Evolutionary conservation across 2,329 filamentous ascomycete genomes (phyloP).

Genomic region (Ustulina deusta): DNA sequence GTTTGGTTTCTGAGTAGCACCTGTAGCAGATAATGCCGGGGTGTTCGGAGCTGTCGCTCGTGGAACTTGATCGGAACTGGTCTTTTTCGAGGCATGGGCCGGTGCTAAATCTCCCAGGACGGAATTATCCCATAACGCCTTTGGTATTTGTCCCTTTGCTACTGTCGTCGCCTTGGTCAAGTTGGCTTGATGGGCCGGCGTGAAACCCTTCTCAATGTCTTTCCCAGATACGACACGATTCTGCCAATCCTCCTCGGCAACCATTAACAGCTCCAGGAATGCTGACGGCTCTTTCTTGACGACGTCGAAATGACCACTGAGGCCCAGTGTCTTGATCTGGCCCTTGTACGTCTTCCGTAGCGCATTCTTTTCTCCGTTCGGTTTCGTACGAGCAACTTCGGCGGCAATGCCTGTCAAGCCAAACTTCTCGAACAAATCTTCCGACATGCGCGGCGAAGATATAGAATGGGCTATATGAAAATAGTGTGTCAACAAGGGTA

Average conservation of each 20-base stretch:
- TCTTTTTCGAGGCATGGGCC: slow-evolving; percentile 53
- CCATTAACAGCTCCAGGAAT: slow-evolving; percentile 64
- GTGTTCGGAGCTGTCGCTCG: slow-evolving; percentile 67
- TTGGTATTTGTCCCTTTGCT: slow-evolving; percentile 68
- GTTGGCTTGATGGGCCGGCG: slow-evolving; percentile 56
- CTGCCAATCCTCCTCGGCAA: slow-evolving; percentile 69
- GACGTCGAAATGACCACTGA: slow-evolving; percentile 71
- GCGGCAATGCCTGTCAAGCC: slow-evolving; percentile 67
- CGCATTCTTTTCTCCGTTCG: slow-evolving; percentile 75
- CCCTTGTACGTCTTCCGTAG: slow-evolving; percentile 77
- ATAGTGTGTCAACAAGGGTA: slow-evolving; percentile 61
- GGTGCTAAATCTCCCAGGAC: slow-evolving; percentile 68
- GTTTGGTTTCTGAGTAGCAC: slow-evolving; percentile 47
- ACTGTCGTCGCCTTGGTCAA: slow-evolving; percentile 67
- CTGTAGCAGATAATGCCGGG: slow-evolving; percentile 55
- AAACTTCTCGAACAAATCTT: slow-evolving; percentile 71
- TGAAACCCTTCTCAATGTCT: slow-evolving; percentile 67
- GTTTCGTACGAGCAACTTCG: slow-evolving; percentile 72
- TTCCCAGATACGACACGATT: slow-evolving; percentile 65
- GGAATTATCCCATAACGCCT: slow-evolving; percentile 66
- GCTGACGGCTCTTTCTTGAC: slow-evolving; percentile 67
- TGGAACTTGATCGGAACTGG: slow-evolving; percentile 56
- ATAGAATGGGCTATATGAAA: slow-evolving; percentile 61
- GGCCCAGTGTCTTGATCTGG: slow-evolving; percentile 72
- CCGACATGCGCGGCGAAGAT: slow-evolving; percentile 61